These are phyloP conservation scores for Juglanconis sp. DNA, from an alignment of 2,329 filamentous ascomycete species.

Conservation along the genomic window DNA sequence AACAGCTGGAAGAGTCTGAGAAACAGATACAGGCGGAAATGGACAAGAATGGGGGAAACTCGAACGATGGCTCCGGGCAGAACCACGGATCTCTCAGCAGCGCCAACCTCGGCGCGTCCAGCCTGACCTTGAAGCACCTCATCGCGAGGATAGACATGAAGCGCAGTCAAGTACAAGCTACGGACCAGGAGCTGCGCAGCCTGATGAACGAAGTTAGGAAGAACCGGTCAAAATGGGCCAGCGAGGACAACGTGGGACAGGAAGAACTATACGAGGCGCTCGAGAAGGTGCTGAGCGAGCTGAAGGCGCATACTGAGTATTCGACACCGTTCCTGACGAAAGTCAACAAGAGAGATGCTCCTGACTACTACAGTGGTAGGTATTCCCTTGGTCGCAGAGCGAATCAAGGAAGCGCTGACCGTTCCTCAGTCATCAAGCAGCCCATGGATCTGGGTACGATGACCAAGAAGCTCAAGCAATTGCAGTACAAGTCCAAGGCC, in stretches of 20 bases:
- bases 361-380: constrained; percentile 89
- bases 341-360: constrained; percentile 95
- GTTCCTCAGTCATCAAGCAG: constrained; percentile 76
- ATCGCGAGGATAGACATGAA: constrained; percentile 95
- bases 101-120: constrained; percentile 92
- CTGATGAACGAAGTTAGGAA: constrained; percentile 97
- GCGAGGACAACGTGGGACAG: constrained; percentile 94
- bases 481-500: constrained; percentile 81
- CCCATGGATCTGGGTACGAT: constrained; percentile 98
- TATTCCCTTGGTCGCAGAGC: neutral
- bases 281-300: constrained; percentile 93
- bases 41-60: constrained; percentile 60
- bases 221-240: constrained; percentile 98
- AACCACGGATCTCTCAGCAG: constrained; percentile 88
- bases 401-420: neutral
- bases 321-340: constrained; percentile 92
- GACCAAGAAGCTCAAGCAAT: constrained; percentile 91
- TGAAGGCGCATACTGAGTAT: constrained; percentile 96
- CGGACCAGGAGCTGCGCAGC: constrained; percentile 85
- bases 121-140: constrained; percentile 91
- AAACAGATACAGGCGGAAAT: constrained; percentile 95
- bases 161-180: constrained; percentile 83
- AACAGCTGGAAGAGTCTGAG: constrained; percentile 93
- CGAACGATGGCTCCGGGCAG: constrained; percentile 49
- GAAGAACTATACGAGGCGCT: constrained; percentile 96